Percentiles rank a stretch among this genome's conserved stretches.
These are phyloP conservation scores for Pseudofabraea citricarpa DNA, from an alignment of 2,329 filamentous ascomycete genomes.

Conservation along the genomic window DNA sequence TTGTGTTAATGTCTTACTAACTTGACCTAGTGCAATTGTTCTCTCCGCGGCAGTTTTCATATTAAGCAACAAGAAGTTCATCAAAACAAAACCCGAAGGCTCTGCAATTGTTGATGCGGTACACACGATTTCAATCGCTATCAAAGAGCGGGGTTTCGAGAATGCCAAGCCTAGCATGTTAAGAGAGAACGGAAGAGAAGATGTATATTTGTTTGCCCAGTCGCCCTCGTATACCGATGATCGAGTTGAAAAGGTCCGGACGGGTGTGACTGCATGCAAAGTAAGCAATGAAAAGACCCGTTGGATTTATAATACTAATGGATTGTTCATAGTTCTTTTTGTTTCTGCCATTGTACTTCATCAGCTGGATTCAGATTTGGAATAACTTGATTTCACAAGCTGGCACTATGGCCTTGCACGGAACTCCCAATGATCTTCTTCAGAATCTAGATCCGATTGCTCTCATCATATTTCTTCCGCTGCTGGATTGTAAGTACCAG, in stretches of 20 bases:
- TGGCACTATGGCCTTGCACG: slow-evolving; percentile 43
- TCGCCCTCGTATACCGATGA: slow-evolving; percentile 76
- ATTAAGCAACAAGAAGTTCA: slow-evolving; percentile 53
- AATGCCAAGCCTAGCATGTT: slow-evolving; percentile 53
- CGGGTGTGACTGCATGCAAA: slow-evolving; percentile 54
- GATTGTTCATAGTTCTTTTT: slow-evolving; percentile 40
- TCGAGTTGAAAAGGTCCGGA: slow-evolving; percentile 65
- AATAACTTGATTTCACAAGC: slow-evolving; percentile 57
- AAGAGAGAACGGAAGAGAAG: slow-evolving; percentile 31
- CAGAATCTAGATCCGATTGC: slow-evolving; percentile 54
- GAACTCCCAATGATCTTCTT: slow-evolving; percentile 56
- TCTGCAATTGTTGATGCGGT: slow-evolving; percentile 63
- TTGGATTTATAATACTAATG: slow-evolving; percentile 45
- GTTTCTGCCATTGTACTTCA: slow-evolving; percentile 65
- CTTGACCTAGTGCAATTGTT: slow-evolving; percentile 53
- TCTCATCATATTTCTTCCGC: slow-evolving; percentile 51
- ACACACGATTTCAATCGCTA: slow-evolving; percentile 52
- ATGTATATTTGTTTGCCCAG: slow-evolving; percentile 25
- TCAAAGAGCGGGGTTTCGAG: slow-evolving; percentile 57
- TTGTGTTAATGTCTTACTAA: no score
- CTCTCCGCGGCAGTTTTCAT: slow-evolving; percentile 36
- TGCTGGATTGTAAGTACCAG: slow-evolving; percentile 36
- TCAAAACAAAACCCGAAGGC: slow-evolving; percentile 51
- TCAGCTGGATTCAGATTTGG: slow-evolving; percentile 62
- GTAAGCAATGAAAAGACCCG: slow-evolving; percentile 59